A percentile compares a stretch with the other conserved stretches of the same genome.
These are phyloP conservation scores for Articulospora tetracladia DNA, from an alignment of 495 filamentous ascomycete genomes.

Conservation along the genomic window DNA sequence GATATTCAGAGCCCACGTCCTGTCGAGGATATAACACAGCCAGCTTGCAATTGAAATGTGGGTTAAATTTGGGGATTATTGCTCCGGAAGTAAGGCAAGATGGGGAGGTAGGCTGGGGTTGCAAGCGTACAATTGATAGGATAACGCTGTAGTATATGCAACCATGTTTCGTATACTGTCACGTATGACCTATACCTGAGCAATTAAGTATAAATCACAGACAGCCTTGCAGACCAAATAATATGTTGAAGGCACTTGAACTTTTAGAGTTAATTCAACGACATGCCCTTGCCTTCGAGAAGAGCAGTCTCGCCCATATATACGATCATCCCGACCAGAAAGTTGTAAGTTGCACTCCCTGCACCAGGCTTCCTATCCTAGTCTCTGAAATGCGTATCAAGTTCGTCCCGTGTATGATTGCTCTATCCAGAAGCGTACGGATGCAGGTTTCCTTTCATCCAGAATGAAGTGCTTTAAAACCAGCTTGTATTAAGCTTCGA, in stretches of 20 bases:
- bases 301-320: background rate
- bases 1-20: no score
- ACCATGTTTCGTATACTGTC: background rate
- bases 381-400: background rate
- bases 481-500: conserved; percentile 70
- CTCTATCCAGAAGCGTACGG: conserved; percentile 20
- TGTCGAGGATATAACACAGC: no score
- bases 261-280: background rate
- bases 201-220: background rate
- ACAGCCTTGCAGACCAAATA: background rate
- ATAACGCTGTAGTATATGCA: background rate
- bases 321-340: background rate
- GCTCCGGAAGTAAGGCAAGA: no score
- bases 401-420: conserved; percentile 11
- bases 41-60: no score
- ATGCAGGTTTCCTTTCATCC: background rate
- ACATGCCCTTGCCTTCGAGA: background rate
- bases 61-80: no score
- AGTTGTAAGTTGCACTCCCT: background rate
- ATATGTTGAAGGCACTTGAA: background rate
- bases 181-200: no score
- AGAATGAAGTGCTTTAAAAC: conserved; percentile 64
- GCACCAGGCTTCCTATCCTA: background rate
- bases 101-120: no score
- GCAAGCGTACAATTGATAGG: background rate